These are phyloP conservation scores for Geotrichum aggregatum DNA, from an alignment of 1,139 yeast species.

Conservation along the genomic window DNA sequence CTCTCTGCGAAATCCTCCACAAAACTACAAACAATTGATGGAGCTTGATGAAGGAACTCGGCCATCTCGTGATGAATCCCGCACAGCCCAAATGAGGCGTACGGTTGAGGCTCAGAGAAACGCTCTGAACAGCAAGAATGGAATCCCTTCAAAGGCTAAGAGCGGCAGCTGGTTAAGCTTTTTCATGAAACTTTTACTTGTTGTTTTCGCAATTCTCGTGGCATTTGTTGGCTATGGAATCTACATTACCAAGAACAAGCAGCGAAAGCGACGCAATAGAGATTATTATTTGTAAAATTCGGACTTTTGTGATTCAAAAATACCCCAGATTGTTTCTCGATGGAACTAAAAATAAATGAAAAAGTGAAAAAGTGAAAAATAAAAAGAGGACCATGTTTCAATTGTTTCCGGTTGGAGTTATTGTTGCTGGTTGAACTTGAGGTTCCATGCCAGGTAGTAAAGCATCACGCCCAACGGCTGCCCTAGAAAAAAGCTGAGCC, in stretches of 20 bases:
- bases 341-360: background rate
- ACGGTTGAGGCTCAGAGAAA: background rate
- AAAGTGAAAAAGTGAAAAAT: background rate
- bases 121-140: conserved; percentile 37
- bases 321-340: no score
- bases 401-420: background rate
- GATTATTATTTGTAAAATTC: conserved; percentile 16
- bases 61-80: background rate
- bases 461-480: conserved; percentile 45
- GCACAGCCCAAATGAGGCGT: conserved; percentile 14
- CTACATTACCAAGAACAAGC: conserved; percentile 44
- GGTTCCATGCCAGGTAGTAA: conserved; percentile 45
- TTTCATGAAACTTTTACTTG: conserved; percentile 35
- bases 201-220: conserved; percentile 37
- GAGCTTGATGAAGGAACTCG: conserved; percentile 28
- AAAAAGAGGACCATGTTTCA: background rate
- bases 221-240: conserved; percentile 49
- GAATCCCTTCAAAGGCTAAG: conserved; percentile 42
- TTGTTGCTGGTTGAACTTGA: conserved; percentile 29
- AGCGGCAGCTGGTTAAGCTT: conserved; percentile 32
- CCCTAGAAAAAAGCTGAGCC: conserved; percentile 46
- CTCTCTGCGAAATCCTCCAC: conserved; percentile 32
- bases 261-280: conserved; percentile 6
- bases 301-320: no score
- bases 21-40: conserved; percentile 35